phyloP scores from a whole-genome alignment of 2,329 filamentous ascomycete species.

The Dactylellina leptospora region DNA sequence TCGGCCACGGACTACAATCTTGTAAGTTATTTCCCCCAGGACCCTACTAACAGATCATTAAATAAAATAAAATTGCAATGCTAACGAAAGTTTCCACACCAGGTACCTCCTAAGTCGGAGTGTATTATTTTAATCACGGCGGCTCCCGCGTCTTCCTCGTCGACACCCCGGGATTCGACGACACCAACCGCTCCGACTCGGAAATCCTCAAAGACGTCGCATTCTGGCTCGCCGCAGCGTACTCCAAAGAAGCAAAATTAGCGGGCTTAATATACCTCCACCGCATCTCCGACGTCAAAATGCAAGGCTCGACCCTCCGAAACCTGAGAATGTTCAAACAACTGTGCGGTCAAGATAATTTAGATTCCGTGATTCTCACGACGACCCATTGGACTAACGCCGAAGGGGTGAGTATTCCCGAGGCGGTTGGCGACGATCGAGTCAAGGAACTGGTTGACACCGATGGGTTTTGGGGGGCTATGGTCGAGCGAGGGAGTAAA shows the following conservation, averaged over 20 bases:
- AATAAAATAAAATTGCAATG: background rate
- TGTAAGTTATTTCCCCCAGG: background rate
- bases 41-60: background rate
- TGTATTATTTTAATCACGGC: constrained; percentile 1
- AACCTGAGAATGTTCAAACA: constrained; percentile 57
- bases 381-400: constrained; percentile 15
- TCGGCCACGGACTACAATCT: constrained; percentile 11
- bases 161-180: constrained; percentile 64
- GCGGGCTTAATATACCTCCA: constrained; percentile 62
- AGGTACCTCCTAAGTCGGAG: constrained; percentile 6
- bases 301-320: constrained; percentile 53
- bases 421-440: background rate
- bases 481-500: constrained; percentile 7
- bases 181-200: constrained; percentile 61
- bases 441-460: background rate
- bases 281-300: constrained; percentile 58
- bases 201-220: constrained; percentile 63
- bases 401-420: constrained; percentile 1
- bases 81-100: background rate
- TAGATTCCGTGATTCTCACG: background rate
- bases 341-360: constrained; percentile 56
- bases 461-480: constrained; percentile 17
- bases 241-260: constrained; percentile 58
- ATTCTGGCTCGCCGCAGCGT: constrained; percentile 59
- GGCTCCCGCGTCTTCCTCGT: constrained; percentile 58